phyloP scores from a whole-genome alignment of 805 yeast genomes.

The Metschnikowia gelsemii region DNA sequence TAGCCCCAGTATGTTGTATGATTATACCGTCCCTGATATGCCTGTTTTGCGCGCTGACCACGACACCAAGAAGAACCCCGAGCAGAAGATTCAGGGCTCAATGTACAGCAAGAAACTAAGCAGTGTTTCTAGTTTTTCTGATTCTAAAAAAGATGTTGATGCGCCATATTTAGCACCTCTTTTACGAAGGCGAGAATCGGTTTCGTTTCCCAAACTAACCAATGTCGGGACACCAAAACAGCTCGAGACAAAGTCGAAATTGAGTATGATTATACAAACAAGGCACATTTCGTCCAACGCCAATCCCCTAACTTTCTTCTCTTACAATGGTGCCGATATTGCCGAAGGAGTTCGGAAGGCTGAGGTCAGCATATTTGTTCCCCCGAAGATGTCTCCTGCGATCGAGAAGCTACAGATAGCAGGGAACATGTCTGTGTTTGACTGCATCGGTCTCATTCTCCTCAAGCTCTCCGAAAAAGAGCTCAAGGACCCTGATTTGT shows the following conservation, averaged over 20 bases:
- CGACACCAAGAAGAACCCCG: constrained; percentile 1
- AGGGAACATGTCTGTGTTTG: constrained; percentile 32
- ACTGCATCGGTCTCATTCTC: constrained; percentile 43
- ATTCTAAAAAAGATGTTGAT: background rate
- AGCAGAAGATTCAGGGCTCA: background rate
- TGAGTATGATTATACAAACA: constrained; percentile 43
- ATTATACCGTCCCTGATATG: constrained; percentile 21
- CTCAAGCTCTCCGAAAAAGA: constrained; percentile 26
- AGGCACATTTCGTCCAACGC: constrained; percentile 33
- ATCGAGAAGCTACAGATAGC: constrained; percentile 26
- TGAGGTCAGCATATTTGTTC: constrained; percentile 31
- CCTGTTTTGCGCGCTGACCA: constrained; percentile 14
- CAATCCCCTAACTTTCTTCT: constrained; percentile 46
- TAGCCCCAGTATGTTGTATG: constrained; percentile 19
- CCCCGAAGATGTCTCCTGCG: constrained; percentile 31
- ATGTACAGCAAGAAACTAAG: constrained; percentile 4
- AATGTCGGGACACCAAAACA: constrained; percentile 7
- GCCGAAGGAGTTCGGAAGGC: constrained; percentile 17
- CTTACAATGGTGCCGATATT: constrained; percentile 35
- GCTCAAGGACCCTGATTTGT: background rate
- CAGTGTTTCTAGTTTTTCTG: background rate
- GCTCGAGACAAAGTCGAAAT: constrained; percentile 12
- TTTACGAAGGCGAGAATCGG: constrained; percentile 10
- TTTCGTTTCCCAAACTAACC: constrained; percentile 16
- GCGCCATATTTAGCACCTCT: constrained; percentile 2